Evolutionary conservation across 1,139 yeast genomes (phyloP), one percentile per base, ranked within the genome.

Genomic region (Taphrina confusa): DNA sequence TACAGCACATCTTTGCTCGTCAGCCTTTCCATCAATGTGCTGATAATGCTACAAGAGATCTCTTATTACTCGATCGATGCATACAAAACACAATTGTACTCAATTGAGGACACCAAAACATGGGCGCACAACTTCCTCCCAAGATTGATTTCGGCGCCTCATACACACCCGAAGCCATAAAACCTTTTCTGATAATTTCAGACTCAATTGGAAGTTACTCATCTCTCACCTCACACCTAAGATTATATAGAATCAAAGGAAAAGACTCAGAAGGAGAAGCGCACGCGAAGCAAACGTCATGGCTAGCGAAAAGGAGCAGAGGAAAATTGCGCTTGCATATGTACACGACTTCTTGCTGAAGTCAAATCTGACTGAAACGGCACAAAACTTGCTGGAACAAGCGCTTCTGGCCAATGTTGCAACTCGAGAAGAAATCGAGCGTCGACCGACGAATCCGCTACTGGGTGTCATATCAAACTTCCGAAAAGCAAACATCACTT

Each of bases 401-500:
- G 30, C 49, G 1, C 30, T 51, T 11, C 57, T 51, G 14, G 22
- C 25, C 25, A 28, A 28, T 3, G 8, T 28, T 5, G 47, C 46
- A 16, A 33, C 58, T 5, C 49, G 44, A 2, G 58, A 54, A 14
- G 40, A 44, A 34, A 25, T 54, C 12, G 28, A 34, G 31, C 45
- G 58, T 16, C 30, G 14, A 34, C 58, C 58, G 23, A 54, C 58
- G 14, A 25, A 44, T 54, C 30, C 50, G 5, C 28, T 54, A n/a
- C 25, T 54, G 2, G 49, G 31, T 18, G 37, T 54, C 27, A 25
- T 54, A 25, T 9, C 39, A 25, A 23, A 33, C 5, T 54, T 47
- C 42, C 28, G 58, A 20, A 44, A 22, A 12, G 33, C 39, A 23
- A 34, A 54, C 36, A 20, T 31, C 25, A 12, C 49, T n/a, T 18